Evolutionary conservation across 2,329 filamentous ascomycete species (phyloP).

Genomic region (Cordyceps sp.): DNA sequence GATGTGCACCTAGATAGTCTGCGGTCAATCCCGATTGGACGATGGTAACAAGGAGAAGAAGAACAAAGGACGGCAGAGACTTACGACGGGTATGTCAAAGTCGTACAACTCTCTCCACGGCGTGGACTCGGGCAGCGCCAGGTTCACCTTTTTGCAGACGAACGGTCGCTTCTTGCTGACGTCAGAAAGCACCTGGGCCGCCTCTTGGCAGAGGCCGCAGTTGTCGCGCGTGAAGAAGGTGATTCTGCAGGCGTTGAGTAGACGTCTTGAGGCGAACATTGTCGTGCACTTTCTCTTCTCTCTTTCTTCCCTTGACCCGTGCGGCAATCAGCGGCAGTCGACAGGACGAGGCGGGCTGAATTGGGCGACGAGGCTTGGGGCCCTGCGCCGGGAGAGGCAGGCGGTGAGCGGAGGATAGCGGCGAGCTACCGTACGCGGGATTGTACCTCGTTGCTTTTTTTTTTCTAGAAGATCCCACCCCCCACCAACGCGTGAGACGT

Average conservation of each 20-base stretch:
- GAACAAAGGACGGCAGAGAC: constrained; percentile 7
- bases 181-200: constrained; percentile 48
- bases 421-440: too few species aligned
- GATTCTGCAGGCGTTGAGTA: constrained; percentile 43
- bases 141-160: constrained; percentile 52
- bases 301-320: not conserved
- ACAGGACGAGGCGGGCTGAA: too few species aligned
- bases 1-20: constrained; percentile 43
- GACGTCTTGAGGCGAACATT: constrained; percentile 34
- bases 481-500: too few species aligned
- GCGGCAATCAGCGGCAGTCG: too few species aligned
- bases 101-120: constrained; percentile 61
- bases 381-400: constrained; percentile 17
- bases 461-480: constrained; percentile 26
- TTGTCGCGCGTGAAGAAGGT: constrained; percentile 60
- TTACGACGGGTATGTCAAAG: constrained; percentile 67
- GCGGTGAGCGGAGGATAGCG: constrained; percentile 15
- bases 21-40: too few species aligned
- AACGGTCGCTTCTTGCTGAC: constrained; percentile 54
- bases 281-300: not conserved
- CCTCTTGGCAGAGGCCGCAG: constrained; percentile 54
- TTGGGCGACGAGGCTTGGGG: too few species aligned
- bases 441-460: constrained; percentile 1
- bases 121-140: constrained; percentile 44
- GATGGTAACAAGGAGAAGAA: not conserved